Base-by-base conservation (phyloP, 1,284 basidiomycete species). In the Papiliotrema laurentii region DNA sequence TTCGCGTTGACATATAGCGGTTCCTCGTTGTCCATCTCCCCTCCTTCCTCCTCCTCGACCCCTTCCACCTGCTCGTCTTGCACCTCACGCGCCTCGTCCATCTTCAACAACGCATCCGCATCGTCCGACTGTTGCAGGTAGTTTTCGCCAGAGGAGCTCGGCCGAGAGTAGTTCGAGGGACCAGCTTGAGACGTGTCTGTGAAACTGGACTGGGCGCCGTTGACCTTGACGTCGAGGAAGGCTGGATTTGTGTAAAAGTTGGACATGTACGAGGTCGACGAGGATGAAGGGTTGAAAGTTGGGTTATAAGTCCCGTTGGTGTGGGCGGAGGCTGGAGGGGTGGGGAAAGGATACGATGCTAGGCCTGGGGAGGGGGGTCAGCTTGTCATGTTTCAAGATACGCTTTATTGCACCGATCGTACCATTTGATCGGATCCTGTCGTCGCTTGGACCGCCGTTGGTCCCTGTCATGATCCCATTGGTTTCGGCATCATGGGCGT, bases 1-100 rank as follows among this genome's bases (percentile, higher is more conserved):
- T 97, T 97, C 43, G 92, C 92, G 66, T 97, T 97, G 56, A 97
- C 93, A 75, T 93, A 94, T 58, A 96, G 82, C 25, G 92, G 92
- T 69, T 96, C 91, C 62, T 96, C 90, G 75, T 94, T 91, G 63
- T 88, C 68, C 31, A 55, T 60, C 11, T 56, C 61, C 9, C 57
- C 62, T 21, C 39, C 59, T 13, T 53, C 59, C 10, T 48, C 50
- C 2, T 45, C 56, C 13, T 51, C 52, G n/a, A 13, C 25, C 25
- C 18, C n/a, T 11, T 9, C 21, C 19, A 5, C 22, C 24, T 21
- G 13, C 38, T 40, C 22, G 6, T 24, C 38, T 9, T 27, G 21
- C 19, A 54, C 56, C 6, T 35, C 50, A 25, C 41, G 55, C 27
- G 58, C 56, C 5, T 53, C 49, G 31, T 59, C 64, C 24, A 58